Base-by-base conservation (phyloP, 805 yeast species). In the Priceomyces haplophilus region DNA sequence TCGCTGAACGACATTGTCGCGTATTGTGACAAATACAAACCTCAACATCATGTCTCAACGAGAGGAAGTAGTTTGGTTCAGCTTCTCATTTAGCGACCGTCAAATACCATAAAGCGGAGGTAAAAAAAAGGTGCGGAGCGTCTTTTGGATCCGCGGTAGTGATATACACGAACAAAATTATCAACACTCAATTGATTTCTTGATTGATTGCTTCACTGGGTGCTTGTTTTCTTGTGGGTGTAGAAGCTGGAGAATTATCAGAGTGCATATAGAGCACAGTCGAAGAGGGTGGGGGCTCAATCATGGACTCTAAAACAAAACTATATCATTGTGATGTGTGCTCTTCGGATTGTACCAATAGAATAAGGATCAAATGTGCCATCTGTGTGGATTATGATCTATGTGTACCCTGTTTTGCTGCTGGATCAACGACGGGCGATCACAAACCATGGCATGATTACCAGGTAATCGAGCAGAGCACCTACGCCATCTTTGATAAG, bases 361-460 rank as follows among this genome's bases (percentile, higher is more conserved):
- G 97, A 51, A 93, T 93, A 37, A 76, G 98, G 48, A 83, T 93
- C 37, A 75, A 85, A 40, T 93, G 99, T 72, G 98, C 97, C 0
- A 83, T 81, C 25, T 95, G 99, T 65, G 72, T 80, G 3, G 98
- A 91, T 62, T 93, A 91, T 56, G 99, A 93, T 61, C 69, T 93
- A n/a, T 93, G 99, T 72, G 98, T 95, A 4, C 96, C 96, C 2
- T 93, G 99, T 62, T 93, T 93, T 67, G 83, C 96, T 2, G 78
- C 81, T 43, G 99, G 99, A 11, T 69, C 78, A 12, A 68, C 78
- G 17, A 78, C 93, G 3, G 95, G 88, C 2, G 82, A 79, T 47
- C 99, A 93, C 68, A 83, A 88, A 61, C 98, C 99, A 8, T 87
- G 81, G 76, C 99, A 93, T 61, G 95, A 87, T 57, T 93, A 93